Percentiles rank a stretch among this genome's conserved stretches.
These are phyloP conservation scores for Aspergillus bombycis DNA, from an alignment of 2,329 filamentous ascomycete species.

Conservation along the genomic window DNA sequence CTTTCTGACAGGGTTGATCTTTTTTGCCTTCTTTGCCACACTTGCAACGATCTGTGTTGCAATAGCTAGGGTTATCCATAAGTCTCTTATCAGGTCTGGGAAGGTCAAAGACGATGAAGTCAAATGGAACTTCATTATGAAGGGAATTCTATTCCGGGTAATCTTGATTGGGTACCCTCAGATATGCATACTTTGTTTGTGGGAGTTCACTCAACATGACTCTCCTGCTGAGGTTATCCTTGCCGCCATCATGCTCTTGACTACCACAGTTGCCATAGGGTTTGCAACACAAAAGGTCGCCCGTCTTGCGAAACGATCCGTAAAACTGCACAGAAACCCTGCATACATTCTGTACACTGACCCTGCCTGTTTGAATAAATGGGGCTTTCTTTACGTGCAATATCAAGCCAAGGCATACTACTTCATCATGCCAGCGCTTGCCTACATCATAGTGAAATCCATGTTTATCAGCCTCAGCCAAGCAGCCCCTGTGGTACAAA, in stretches of 20 bases:
- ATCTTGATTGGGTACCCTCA: constrained; percentile 88
- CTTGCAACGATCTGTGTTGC: constrained; percentile 72
- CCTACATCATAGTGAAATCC: constrained; percentile 78
- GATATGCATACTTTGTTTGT: constrained; percentile 85
- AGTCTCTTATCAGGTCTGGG: constrained; percentile 70
- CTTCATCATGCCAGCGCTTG: constrained; percentile 79
- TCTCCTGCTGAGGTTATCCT: constrained; percentile 83
- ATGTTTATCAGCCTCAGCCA: constrained; percentile 86
- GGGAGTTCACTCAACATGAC: constrained; percentile 86
- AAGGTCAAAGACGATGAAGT: constrained; percentile 88
- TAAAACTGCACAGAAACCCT: constrained; percentile 88
- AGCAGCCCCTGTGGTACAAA: constrained; percentile 69
- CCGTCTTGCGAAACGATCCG: constrained; percentile 80
- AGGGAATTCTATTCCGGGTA: constrained; percentile 89
- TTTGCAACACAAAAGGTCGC: constrained; percentile 91
- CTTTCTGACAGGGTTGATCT: constrained; percentile 86
- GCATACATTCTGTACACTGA: constrained; percentile 96
- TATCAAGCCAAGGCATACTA: constrained; percentile 95
- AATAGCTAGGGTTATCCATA: constrained; percentile 79
- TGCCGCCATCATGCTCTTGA: constrained; percentile 83
- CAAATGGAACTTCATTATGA: constrained; percentile 89
- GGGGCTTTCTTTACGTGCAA: constrained; percentile 96
- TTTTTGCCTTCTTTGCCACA: constrained; percentile 82
- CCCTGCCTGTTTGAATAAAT: constrained; percentile 87
- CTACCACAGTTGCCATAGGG: constrained; percentile 72